Evolutionary conservation across 2,329 filamentous ascomycete species (phyloP), one percentile per base, ranked within the genome.

Genomic region (Colletotrichum ledebouriae): DNA sequence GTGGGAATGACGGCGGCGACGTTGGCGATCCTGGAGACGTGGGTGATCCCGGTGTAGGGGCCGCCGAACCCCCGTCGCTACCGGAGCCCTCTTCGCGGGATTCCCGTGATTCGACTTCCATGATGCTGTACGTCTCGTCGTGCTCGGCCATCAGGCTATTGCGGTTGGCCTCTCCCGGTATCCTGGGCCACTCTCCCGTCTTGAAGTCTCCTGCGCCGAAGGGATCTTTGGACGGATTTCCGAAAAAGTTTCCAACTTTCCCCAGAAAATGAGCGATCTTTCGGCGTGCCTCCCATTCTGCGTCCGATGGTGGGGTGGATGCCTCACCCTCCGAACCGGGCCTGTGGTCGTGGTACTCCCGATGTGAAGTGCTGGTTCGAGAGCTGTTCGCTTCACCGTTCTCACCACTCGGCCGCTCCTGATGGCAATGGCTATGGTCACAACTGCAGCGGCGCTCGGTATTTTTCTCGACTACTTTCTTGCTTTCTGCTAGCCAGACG

Each of bases 131-230:
- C 4, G 74, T 72, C 34, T 79, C 76, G 52, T 79, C 29, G 84
- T 81, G 56, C 3, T 77, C 71, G 17, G 69, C 59, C 1, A 87
- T 73, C 0, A 74, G 71, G 1, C 71, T 73, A 53, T 87, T 87
- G 34, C 85, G 80, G 2, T 76, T 68, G 1, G 69, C 72, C 70
- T 90, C 87, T 2, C 86, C 88, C 0, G 88, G 88, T 0, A 87
- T 78, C 61, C 84, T 81, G 0, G 88, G 88, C 55, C 84, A 90
- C n/a, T 81, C 78, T 10, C 83, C 81, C 3, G 74, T 75, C 49
- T 80, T 80, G 71, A 88, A 88, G 1, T 81, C 81, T 0, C 80
- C 81, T 25, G 84, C 79, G 53, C 87, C 83, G 61, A 83, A 84
- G 7, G 78, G 80, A n/a, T 84, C 78, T 2, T 81, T 78, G 0